phyloP scores from a whole-genome alignment of 768 basidiomycete genomes.

The Tephrocybe sp. region DNA sequence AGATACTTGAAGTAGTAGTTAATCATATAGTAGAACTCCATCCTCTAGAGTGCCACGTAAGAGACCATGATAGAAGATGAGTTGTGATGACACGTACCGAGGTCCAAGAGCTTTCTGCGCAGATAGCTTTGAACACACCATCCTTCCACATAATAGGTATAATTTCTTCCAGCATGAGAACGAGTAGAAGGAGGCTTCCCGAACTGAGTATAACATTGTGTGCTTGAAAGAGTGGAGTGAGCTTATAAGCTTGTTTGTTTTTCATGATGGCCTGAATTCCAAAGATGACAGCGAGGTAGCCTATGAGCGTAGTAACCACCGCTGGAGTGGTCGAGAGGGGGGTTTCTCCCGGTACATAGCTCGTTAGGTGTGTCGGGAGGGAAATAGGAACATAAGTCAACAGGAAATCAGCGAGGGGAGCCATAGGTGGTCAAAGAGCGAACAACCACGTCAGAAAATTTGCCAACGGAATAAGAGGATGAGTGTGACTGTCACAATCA shows the following conservation, averaged over 20 bases:
- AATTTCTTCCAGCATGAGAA: conserved; percentile 91
- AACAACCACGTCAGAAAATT: conserved; percentile 17
- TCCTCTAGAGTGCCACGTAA: conserved; percentile 47
- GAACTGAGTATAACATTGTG: conserved; percentile 89
- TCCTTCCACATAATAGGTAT: conserved; percentile 72
- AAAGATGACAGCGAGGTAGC: conserved; percentile 89
- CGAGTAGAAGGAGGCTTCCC: conserved; percentile 82
- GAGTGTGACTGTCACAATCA: conserved; percentile 15
- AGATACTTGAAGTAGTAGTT: conserved; percentile 99
- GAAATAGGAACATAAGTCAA: conserved; percentile 54
- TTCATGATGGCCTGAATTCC: conserved; percentile 83
- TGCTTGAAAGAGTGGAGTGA: conserved; percentile 80
- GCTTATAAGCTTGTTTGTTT: conserved; percentile 65
- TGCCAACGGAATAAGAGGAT: conserved; percentile 12
- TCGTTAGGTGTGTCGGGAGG: conserved; percentile 53
- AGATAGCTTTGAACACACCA: conserved; percentile 76
- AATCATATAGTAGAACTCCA: conserved; percentile 97
- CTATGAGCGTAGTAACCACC: conserved; percentile 66
- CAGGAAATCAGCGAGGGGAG: conserved; percentile 71
- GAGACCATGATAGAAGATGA: conserved; percentile 6
- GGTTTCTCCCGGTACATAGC: conserved; percentile 71
- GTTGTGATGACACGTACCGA: conserved; percentile 50
- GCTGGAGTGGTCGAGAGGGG: conserved; percentile 80
- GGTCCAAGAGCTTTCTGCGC: conserved; percentile 79
- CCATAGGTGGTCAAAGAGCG: conserved; percentile 42